Evolutionary conservation across 306 rosid species (phyloP).

Genomic region (Dalbergia cultrata): DNA sequence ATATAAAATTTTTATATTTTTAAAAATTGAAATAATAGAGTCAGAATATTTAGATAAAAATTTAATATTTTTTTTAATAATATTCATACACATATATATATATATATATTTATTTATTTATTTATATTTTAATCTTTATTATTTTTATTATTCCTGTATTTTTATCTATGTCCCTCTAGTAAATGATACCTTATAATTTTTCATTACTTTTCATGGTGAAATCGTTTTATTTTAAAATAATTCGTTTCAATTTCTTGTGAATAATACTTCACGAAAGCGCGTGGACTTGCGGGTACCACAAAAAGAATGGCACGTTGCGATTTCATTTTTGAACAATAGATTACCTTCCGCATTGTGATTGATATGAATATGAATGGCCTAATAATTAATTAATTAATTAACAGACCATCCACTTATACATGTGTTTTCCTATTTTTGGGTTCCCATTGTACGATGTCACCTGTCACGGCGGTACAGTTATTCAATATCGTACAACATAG

Average conservation of each 20-base stretch:
- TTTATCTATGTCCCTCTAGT: too few relatives aligned
- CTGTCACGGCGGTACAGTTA: too few relatives aligned
- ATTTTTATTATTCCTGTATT: too few relatives aligned
- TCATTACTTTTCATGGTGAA: neutral
- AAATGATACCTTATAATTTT: too few relatives aligned
- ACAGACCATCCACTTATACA: neutral
- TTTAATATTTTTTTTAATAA: too few relatives aligned
- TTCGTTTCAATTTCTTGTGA: neutral
- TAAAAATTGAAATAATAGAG: too few relatives aligned
- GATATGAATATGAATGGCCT: neutral
- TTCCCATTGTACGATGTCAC: neutral
- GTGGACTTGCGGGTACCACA: constrained; percentile 11
- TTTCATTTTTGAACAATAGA: neutral
- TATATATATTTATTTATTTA: too few relatives aligned
- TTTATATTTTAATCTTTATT: too few relatives aligned
- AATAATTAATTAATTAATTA: neutral
- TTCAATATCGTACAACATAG: neutral
- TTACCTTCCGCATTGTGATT: neutral
- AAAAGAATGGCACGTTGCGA: constrained; percentile 25
- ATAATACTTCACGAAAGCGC: neutral
- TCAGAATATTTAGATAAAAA: too few relatives aligned
- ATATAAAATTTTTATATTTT: too few relatives aligned
- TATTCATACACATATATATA: too few relatives aligned
- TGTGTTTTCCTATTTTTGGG: neutral
- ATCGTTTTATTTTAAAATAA: too few relatives aligned